Percentiles rank a stretch among this genome's conserved stretches.
phyloP scores from a whole-genome alignment of 305 asterid genomes.

The Striga hermonthica region DNA sequence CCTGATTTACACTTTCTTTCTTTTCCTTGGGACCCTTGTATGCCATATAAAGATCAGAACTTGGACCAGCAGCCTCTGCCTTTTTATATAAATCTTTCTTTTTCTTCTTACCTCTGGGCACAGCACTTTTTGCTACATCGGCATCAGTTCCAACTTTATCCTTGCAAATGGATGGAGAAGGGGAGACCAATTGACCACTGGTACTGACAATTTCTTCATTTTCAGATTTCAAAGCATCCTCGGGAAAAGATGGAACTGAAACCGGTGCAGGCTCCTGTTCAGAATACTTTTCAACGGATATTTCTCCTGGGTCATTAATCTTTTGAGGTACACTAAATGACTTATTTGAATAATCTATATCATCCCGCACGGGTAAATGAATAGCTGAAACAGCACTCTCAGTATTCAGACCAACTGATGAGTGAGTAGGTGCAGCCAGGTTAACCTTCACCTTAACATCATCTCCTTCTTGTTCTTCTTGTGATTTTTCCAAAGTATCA shows the following conservation, averaged over 20 bases:
- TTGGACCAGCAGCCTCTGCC: conserved; percentile 69
- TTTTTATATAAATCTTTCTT: conserved; percentile 49
- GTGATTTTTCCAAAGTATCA: conserved; percentile 31
- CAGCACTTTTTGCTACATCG: conserved; percentile 43
- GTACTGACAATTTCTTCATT: conserved; percentile 37
- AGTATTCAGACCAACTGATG: conserved; percentile 28
- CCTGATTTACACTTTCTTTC: conserved; percentile 44
- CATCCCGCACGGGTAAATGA: conserved; percentile 33
- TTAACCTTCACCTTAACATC: conserved; percentile 28
- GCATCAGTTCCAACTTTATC: conserved; percentile 52
- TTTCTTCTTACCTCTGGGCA: conserved; percentile 42
- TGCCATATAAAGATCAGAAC: conserved; percentile 77
- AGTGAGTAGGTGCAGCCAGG: conserved; percentile 33
- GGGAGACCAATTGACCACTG: conserved; percentile 33
- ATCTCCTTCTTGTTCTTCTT: conserved; percentile 36
- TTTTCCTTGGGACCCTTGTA: conserved; percentile 86
- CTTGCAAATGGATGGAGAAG: conserved; percentile 36
- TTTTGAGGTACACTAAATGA: conserved; percentile 27
- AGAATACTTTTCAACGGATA: conserved; percentile 30
- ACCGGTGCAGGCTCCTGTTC: conserved; percentile 30
- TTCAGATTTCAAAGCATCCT: conserved; percentile 37
- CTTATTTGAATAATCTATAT: conserved; percentile 27
- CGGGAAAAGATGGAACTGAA: conserved; percentile 32
- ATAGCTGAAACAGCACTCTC: conserved; percentile 31
- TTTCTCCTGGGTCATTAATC: conserved; percentile 27